These are phyloP conservation scores for Leucocoprinus leucothites DNA, from an alignment of 768 basidiomycete genomes.

Conservation along the genomic window DNA sequence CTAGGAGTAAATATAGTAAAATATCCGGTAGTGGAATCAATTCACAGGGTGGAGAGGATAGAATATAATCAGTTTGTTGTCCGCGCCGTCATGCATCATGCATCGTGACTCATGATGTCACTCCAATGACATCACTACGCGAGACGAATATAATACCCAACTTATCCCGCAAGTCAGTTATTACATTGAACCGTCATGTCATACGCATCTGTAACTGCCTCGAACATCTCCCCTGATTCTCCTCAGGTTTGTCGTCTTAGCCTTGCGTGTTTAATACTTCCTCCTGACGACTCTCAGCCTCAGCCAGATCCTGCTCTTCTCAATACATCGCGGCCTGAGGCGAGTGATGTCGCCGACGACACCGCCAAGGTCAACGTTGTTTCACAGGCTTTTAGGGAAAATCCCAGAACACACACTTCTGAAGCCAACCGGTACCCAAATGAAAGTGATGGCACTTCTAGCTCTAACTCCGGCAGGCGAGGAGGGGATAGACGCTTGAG, in stretches of 20 bases:
- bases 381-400: slow-evolving; percentile 42
- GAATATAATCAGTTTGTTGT: neutral
- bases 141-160: neutral
- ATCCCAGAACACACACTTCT: slow-evolving; percentile 37
- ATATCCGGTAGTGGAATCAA: slow-evolving; percentile 8
- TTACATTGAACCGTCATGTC: slow-evolving; percentile 43
- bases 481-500: slow-evolving; percentile 32
- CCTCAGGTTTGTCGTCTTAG: neutral
- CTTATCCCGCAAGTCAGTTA: too few relatives aligned
- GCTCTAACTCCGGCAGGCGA: slow-evolving; percentile 8
- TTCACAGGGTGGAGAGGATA: neutral
- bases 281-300: slow-evolving; percentile 42
- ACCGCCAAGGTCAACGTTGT: slow-evolving; percentile 57
- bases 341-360: slow-evolving; percentile 40
- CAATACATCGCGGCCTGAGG: slow-evolving; percentile 43
- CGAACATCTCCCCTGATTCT: slow-evolving; percentile 45
- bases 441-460: slow-evolving; percentile 3
- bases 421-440: slow-evolving; percentile 13
- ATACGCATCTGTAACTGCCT: slow-evolving; percentile 66
- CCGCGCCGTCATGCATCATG: neutral
- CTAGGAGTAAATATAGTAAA: slow-evolving; percentile 6
- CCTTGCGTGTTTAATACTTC: too few relatives aligned
- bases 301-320: slow-evolving; percentile 63
- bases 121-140: neutral
- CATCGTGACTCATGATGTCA: slow-evolving; percentile 2